Evolutionary conservation across 2,329 filamentous ascomycete species (phyloP).

Genomic region (Talaromyces atroroseus): DNA sequence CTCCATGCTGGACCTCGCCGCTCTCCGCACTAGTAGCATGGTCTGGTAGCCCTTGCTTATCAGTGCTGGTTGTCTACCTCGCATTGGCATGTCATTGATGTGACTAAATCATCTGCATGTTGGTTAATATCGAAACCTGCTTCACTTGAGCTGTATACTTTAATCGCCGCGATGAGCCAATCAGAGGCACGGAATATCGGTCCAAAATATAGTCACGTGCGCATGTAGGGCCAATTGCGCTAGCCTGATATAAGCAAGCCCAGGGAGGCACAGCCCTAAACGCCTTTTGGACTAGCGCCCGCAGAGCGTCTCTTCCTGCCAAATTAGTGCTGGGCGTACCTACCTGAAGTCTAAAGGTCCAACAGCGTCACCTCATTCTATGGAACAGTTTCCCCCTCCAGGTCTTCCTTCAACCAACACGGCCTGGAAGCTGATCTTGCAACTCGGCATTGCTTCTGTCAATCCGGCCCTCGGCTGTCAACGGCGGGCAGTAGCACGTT

Average conservation of each 20-base stretch:
- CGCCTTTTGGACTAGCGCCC: background rate
- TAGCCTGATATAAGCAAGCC: background rate
- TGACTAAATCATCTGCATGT: background rate
- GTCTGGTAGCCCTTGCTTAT: background rate
- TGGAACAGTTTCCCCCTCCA: background rate
- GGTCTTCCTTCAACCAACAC: background rate
- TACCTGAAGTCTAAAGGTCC: background rate
- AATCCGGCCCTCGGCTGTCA: background rate
- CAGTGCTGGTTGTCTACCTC: background rate
- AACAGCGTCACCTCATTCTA: background rate
- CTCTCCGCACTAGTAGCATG: conserved; percentile 4
- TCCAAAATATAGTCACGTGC: background rate
- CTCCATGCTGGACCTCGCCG: background rate
- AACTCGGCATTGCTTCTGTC: background rate
- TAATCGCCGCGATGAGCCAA: background rate
- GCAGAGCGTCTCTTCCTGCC: background rate
- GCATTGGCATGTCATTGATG: background rate
- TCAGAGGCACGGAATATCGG: background rate
- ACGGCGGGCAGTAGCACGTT: background rate
- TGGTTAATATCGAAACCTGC: background rate
- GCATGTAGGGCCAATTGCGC: background rate
- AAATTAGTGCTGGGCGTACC: background rate
- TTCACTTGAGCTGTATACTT: too few relatives aligned
- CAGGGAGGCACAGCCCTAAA: background rate
- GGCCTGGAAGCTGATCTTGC: background rate